phyloP scores from a whole-genome alignment of 805 yeast genomes.

The Suhomyces emberorum region DNA sequence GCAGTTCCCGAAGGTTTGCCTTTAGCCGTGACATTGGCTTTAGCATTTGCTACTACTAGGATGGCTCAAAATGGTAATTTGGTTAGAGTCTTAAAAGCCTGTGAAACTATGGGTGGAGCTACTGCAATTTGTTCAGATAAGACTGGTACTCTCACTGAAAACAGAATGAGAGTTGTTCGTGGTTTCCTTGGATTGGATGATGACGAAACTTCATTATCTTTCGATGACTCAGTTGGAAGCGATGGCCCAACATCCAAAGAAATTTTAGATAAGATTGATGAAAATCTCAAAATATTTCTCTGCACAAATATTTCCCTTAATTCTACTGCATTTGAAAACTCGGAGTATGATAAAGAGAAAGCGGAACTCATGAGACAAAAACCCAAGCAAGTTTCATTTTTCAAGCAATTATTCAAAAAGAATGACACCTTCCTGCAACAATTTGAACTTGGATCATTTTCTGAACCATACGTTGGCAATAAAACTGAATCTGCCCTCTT shows the following conservation, averaged over 20 bases:
- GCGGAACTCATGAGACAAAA: constrained; percentile 23
- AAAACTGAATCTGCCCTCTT: constrained; percentile 92
- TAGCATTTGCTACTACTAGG: constrained; percentile 97
- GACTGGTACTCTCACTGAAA: constrained; percentile 95
- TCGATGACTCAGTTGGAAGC: constrained; percentile 44
- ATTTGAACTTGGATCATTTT: constrained; percentile 14
- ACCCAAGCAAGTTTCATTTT: constrained; percentile 28
- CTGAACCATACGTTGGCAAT: constrained; percentile 79
- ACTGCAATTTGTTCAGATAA: constrained; percentile 96
- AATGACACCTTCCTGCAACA: constrained; percentile 8
- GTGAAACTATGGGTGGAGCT: constrained; percentile 99
- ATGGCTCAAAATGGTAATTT: constrained; percentile 96
- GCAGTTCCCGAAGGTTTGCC: constrained; percentile 99
- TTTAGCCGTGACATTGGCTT: constrained; percentile 90
- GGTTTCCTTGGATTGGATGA: constrained; percentile 55
- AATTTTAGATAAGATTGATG: constrained; percentile 17
- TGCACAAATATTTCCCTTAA: constrained; percentile 66
- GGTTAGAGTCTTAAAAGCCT: constrained; percentile 88
- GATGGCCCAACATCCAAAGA: constrained; percentile 21
- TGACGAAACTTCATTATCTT: constrained; percentile 27
- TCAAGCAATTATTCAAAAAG: constrained; percentile 22
- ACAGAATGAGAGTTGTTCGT: constrained; percentile 84
- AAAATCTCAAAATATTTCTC: constrained; percentile 24
- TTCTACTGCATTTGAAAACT: constrained; percentile 86
- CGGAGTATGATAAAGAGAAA: constrained; percentile 35